A percentile compares a stretch with the other conserved stretches of the same genome.
These are phyloP conservation scores for Priceomyces haplophilus DNA, from an alignment of 805 yeast genomes.

Conservation along the genomic window DNA sequence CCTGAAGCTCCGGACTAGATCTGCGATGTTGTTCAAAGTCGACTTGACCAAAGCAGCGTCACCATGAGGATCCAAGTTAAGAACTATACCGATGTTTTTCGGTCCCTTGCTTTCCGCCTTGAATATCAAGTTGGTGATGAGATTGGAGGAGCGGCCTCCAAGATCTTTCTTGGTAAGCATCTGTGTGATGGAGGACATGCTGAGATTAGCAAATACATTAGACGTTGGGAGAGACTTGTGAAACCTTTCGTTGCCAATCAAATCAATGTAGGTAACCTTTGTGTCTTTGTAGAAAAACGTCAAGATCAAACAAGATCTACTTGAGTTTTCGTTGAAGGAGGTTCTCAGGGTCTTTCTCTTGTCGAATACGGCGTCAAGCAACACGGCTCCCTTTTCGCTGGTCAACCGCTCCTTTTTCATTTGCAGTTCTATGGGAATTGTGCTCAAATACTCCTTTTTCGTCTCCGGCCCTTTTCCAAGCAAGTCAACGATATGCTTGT, in stretches of 20 bases:
- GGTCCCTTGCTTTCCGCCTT: conserved; percentile 8
- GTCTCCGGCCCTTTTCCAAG: conserved; percentile 12
- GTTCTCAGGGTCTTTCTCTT: conserved; percentile 21
- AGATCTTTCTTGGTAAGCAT: conserved; percentile 14
- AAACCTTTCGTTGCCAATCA: conserved; percentile 30
- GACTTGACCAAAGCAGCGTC: conserved; percentile 24
- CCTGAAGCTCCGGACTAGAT: conserved; percentile 19
- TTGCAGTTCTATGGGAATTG: conserved; percentile 12
- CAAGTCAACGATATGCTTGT: conserved; percentile 24
- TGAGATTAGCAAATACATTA: conserved; percentile 25
- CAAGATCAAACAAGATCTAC: conserved; percentile 27
- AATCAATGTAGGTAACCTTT: conserved; percentile 23
- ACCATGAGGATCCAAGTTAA: conserved; percentile 28
- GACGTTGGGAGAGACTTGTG: conserved; percentile 12
- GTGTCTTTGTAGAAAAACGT: conserved; percentile 18
- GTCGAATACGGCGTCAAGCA: conserved; percentile 14
- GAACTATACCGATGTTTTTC: conserved; percentile 17
- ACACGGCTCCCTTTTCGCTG: conserved; percentile 4
- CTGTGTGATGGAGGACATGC: conserved; percentile 27
- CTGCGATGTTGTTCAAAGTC: conserved; percentile 23
- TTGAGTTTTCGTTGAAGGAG: conserved; percentile 16
- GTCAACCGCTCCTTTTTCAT: conserved; percentile 12
- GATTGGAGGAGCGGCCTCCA: conserved; percentile 21
- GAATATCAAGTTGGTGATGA: conserved; percentile 27
- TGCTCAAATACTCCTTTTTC: conserved; percentile 8